Evolutionary conservation across 176 grass and related monocot genomes (phyloP).

Genomic region (Paspalum notatum): DNA sequence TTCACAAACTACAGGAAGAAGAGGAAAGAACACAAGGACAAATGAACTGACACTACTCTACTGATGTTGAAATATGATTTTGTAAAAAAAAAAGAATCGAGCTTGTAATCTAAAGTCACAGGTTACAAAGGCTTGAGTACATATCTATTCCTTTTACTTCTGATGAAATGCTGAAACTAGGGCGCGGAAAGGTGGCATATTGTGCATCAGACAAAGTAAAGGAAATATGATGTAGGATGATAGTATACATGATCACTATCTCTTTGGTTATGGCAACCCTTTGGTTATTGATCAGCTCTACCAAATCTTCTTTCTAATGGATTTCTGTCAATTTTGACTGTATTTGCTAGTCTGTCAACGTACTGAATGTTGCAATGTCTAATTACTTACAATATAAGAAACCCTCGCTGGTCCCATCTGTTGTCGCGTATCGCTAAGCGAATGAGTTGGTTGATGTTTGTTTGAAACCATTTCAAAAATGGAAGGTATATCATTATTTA

Average conservation of each 20-base stretch:
- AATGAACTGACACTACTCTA: slow-evolving; percentile 29
- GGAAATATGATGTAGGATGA: slow-evolving; percentile 16
- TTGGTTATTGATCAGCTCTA: not conserved
- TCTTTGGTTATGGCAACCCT: not conserved
- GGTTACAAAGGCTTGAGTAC: not conserved
- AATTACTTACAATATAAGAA: slow-evolving; percentile 23
- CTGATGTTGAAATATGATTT: not conserved
- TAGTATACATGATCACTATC: slow-evolving; percentile 8
- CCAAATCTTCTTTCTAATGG: not conserved
- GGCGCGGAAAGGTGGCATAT: not conserved
- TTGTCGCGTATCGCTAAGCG: not conserved
- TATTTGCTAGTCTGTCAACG: slow-evolving; percentile 29
- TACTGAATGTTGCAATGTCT: slow-evolving; percentile 26
- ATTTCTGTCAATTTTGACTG: not conserved
- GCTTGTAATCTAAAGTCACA: not conserved
- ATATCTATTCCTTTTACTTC: not conserved
- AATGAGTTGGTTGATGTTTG: too few species aligned
- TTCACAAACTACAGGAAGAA: slow-evolving; percentile 42
- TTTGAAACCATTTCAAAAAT: too few species aligned
- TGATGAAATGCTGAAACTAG: slow-evolving; percentile 27
- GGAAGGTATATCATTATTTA: too few species aligned
- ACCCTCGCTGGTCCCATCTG: not conserved
- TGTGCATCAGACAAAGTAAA: not conserved
- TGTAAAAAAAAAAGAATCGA: not conserved
- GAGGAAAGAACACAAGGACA: slow-evolving; percentile 26